Percentiles rank a stretch among this genome's conserved stretches.
These are phyloP conservation scores for Diaporthe sp. DNA, from an alignment of 2,329 filamentous ascomycete species.

Conservation along the genomic window DNA sequence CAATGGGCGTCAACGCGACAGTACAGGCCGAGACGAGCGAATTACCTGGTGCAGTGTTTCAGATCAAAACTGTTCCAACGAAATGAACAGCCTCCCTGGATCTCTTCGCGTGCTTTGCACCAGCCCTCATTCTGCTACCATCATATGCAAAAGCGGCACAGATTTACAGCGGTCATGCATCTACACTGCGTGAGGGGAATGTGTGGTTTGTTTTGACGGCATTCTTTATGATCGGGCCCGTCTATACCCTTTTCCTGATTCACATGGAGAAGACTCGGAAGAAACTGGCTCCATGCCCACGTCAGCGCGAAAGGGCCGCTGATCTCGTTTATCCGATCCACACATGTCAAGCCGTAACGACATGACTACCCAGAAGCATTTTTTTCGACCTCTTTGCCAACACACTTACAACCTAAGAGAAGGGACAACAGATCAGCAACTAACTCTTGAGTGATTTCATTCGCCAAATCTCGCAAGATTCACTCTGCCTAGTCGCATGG, in stretches of 20 bases:
- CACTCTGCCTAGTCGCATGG: constrained; percentile 36
- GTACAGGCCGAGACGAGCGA: constrained; percentile 93
- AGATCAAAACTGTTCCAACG: constrained; percentile 86
- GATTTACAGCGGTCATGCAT: constrained; percentile 26
- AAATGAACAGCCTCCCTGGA: constrained; percentile 64
- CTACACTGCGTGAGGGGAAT: constrained; percentile 21
- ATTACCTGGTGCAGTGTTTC: constrained; percentile 90
- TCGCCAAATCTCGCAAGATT: constrained; percentile 37
- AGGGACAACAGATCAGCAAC: constrained; percentile 39
- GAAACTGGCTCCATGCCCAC: constrained; percentile 5
- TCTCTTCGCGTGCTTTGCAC: background rate
- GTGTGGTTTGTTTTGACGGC: constrained; percentile 31
- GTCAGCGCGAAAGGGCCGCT: constrained; percentile 27
- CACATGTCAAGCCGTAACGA: constrained; percentile 25
- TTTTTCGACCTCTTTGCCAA: constrained; percentile 22
- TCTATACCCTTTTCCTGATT: constrained; percentile 37
- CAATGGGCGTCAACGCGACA: constrained; percentile 89
- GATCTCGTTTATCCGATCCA: constrained; percentile 30
- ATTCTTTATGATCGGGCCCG: constrained; percentile 37
- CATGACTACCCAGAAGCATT: constrained; percentile 20
- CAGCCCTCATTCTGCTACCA: background rate
- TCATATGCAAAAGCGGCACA: constrained; percentile 6
- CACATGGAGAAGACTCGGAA: constrained; percentile 22
- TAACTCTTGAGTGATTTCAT: constrained; percentile 31
- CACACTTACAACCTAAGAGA: constrained; percentile 42